A percentile compares a stretch with the other conserved stretches of the same genome.
Evolutionary conservation across 495 filamentous ascomycete genomes (phyloP).

Genomic region (Cryomyces minteri): DNA sequence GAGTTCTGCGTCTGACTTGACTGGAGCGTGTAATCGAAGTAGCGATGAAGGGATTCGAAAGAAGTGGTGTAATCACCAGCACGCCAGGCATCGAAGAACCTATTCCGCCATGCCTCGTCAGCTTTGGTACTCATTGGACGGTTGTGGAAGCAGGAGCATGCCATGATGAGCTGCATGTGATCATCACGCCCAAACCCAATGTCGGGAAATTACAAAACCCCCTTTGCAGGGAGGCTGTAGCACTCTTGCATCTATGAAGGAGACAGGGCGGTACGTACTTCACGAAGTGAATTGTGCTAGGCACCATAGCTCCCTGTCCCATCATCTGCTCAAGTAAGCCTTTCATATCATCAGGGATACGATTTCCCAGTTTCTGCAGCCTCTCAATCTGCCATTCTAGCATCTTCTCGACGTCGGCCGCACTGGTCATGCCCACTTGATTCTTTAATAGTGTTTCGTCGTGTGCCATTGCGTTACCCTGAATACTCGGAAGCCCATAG

Average conservation of each 20-base stretch:
- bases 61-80: slow-evolving; percentile 79
- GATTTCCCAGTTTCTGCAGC: slow-evolving; percentile 50
- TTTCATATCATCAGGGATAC: slow-evolving; percentile 52
- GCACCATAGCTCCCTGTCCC: slow-evolving; percentile 41
- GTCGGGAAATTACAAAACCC: too few relatives aligned
- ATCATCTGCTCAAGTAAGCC: slow-evolving; percentile 47
- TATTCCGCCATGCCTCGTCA: slow-evolving; percentile 6
- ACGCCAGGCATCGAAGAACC: slow-evolving; percentile 81
- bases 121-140: too few relatives aligned
- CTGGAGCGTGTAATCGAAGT: slow-evolving; percentile 96
- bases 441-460: slow-evolving; percentile 1
- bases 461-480: background rate
- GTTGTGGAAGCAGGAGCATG: too few relatives aligned
- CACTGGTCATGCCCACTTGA: slow-evolving; percentile 37
- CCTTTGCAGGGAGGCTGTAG: background rate
- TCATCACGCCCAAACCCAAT: too few relatives aligned
- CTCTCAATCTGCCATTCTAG: slow-evolving; percentile 76
- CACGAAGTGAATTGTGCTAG: slow-evolving; percentile 61
- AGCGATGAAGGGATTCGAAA: slow-evolving; percentile 82
- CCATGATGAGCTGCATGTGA: background rate
- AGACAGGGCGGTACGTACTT: slow-evolving; percentile 25
- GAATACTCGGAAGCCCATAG: background rate
- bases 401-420: slow-evolving; percentile 67
- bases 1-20: slow-evolving; percentile 31
- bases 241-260: slow-evolving; percentile 1